These are phyloP conservation scores for Ophiosphaerella narmari DNA, from an alignment of 2,329 filamentous ascomycete species.

Conservation along the genomic window DNA sequence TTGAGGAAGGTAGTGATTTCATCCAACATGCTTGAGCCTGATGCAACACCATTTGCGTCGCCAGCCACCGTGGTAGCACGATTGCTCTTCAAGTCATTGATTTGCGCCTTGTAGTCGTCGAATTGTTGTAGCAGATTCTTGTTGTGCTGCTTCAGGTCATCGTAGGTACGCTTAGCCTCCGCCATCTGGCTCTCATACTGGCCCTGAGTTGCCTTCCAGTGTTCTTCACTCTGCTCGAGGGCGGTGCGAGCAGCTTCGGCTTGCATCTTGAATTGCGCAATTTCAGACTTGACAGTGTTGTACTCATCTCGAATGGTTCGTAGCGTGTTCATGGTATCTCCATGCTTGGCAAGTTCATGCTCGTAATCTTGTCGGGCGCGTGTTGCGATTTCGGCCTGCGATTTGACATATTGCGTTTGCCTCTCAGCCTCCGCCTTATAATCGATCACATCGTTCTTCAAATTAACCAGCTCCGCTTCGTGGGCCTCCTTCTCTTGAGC, in stretches of 20 bases:
- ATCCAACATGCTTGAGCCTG: conserved; percentile 75
- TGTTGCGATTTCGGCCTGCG: conserved; percentile 90
- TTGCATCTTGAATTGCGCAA: conserved; percentile 75
- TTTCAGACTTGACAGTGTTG: conserved; percentile 79
- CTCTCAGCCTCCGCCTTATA: conserved; percentile 79
- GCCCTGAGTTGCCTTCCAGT: conserved; percentile 82
- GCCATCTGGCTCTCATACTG: conserved; percentile 82
- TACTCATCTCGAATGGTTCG: conserved; percentile 79
- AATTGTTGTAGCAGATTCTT: conserved; percentile 87
- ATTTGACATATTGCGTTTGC: conserved; percentile 88
- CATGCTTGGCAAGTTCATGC: conserved; percentile 90
- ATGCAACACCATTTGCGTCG: conserved; percentile 58
- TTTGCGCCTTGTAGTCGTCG: conserved; percentile 79
- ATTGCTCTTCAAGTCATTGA: conserved; percentile 77
- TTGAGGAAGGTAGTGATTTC: conserved; percentile 91
- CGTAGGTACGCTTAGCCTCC: conserved; percentile 77
- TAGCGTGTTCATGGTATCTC: conserved; percentile 86
- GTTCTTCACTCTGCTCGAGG: conserved; percentile 79
- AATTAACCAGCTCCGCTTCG: conserved; percentile 75
- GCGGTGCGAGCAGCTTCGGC: conserved; percentile 83
- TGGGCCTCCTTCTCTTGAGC: conserved; percentile 82
- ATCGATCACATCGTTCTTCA: conserved; percentile 83
- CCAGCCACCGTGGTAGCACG: conserved; percentile 61
- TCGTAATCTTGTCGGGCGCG: conserved; percentile 96
- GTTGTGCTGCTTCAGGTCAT: conserved; percentile 88